Percentiles rank a stretch among this genome's conserved stretches.
Evolutionary conservation across 1,284 basidiomycete species (phyloP).

Genomic region (Termitomyces sp.): DNA sequence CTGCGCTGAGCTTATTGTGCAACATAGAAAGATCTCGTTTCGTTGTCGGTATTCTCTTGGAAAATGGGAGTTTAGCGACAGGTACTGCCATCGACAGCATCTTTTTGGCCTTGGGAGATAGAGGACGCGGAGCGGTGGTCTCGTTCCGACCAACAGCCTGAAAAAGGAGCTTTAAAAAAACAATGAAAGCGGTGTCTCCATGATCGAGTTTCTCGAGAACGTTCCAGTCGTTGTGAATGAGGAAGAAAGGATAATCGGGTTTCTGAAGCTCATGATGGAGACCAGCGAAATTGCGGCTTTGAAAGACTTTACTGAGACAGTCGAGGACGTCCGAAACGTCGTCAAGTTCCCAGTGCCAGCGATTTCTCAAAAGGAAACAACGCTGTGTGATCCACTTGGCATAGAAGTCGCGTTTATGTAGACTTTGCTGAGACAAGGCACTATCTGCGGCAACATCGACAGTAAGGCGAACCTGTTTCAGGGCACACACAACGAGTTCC

Average conservation of each 20-base stretch:
- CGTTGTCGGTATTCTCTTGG: conserved; percentile 48
- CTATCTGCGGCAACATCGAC: conserved; percentile 47
- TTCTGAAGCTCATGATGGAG: conserved; percentile 57
- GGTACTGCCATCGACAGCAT: conserved; percentile 79
- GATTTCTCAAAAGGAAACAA: conserved; percentile 64
- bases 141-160: conserved; percentile 40
- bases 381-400: conserved; percentile 69
- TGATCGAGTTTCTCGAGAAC: conserved; percentile 49
- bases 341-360: conserved; percentile 74
- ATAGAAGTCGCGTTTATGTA: conserved; percentile 72
- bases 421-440: conserved; percentile 30
- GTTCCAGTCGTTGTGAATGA: conserved; percentile 56
- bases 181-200: conserved; percentile 70
- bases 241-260: conserved; percentile 76
- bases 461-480: conserved; percentile 57
- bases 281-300: conserved; percentile 75
- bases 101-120: conserved; percentile 56
- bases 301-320: conserved; percentile 73
- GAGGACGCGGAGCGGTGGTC: conserved; percentile 28
- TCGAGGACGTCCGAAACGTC: conserved; percentile 59
- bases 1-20: conserved; percentile 80
- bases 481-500: conserved; percentile 54
- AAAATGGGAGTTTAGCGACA: conserved; percentile 65
- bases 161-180: conserved; percentile 78
- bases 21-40: conserved; percentile 70